phyloP scores from a whole-genome alignment of 805 yeast species.

The Starmerella bacillaris region DNA sequence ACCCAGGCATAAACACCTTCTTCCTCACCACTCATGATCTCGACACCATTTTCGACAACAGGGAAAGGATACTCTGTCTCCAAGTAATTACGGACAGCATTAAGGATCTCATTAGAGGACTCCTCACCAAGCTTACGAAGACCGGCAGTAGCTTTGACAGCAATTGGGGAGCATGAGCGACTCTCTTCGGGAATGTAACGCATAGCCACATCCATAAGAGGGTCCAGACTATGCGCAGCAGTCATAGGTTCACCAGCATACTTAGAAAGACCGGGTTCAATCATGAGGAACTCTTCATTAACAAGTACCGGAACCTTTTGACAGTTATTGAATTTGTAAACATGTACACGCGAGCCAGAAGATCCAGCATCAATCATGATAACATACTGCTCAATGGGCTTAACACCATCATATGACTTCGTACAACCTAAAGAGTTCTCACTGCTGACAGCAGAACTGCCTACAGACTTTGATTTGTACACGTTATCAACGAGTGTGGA shows the following conservation, averaged over 20 bases:
- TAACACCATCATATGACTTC: conserved; percentile 24
- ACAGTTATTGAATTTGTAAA: conserved; percentile 80
- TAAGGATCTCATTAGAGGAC: conserved; percentile 51
- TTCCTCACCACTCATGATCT: conserved; percentile 89
- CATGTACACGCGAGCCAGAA: conserved; percentile 89
- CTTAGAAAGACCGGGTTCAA: conserved; percentile 79
- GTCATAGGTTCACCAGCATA: conserved; percentile 53
- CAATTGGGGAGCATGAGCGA: conserved; percentile 75
- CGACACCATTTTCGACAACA: conserved; percentile 70
- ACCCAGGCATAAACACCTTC: conserved; percentile 99
- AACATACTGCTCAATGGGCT: conserved; percentile 43
- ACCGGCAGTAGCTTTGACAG: conserved; percentile 97
- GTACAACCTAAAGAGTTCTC: no score
- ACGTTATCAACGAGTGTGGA: not conserved
- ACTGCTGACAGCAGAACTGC: conserved; percentile 1
- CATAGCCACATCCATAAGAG: conserved; percentile 59
- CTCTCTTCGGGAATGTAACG: conserved; percentile 53
- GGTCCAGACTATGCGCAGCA: conserved; percentile 83
- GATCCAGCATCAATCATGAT: conserved; percentile 97
- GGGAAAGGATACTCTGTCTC: conserved; percentile 79
- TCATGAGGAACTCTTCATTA: conserved; percentile 69
- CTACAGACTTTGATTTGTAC: conserved; percentile 1
- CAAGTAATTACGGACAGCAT: conserved; percentile 58
- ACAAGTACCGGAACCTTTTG: conserved; percentile 64
- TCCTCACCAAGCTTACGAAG: conserved; percentile 66